Base-by-base conservation (phyloP, 768 basidiomycete genomes). In the Tylopilus subfusipes region DNA sequence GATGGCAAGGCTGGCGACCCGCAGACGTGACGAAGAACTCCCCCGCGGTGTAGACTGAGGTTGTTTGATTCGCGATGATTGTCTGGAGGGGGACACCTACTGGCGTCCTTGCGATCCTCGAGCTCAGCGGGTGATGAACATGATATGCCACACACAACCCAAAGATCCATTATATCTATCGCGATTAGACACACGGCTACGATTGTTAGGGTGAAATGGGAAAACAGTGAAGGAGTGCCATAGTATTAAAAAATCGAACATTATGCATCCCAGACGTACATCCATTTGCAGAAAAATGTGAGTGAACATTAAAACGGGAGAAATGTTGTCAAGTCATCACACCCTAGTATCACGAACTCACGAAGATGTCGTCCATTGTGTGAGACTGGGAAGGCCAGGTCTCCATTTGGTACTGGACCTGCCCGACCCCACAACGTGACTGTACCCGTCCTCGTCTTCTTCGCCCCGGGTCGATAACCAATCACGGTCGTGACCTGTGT, bases 341-440 rank as follows among this genome's bases (percentile, higher is more conserved):
- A 1, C 38, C 34, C 25, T n/a, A 50, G 19, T 11, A 29, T 34
- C 31, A 13, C 36, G 14, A 40, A 55, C 62, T 64, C 50, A 68
- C 48, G 63, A 58, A 25, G 67, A 54, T 33, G 62, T 50, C 40
- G 61, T 63, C 68, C 66, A 70, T 49, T 71, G 67, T 13, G 65
- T 57, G 9, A 70, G 57, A 34, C 72, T 64, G 30, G 74, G 74
- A 24, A 75, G 58, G 16, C 64, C 71, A 34, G 61, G 63, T 49
- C 68, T 66, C 58, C 67, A 65, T 58, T 66, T 75, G 22, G 59
- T 55, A 24, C 59, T 49, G 27, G 56, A 56, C 38, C 59, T 52
- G n/a, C 63, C 53, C 13, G 53, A 45, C 14, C 55, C 58, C 6
- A 67, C 57, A n/a, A 57, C 56, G n/a, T 48, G 58, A 9, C 56